Evolutionary conservation across 2,329 filamentous ascomycete species (phyloP), one percentile per base, ranked within the genome.

Genomic region (Fulvia fulva): DNA sequence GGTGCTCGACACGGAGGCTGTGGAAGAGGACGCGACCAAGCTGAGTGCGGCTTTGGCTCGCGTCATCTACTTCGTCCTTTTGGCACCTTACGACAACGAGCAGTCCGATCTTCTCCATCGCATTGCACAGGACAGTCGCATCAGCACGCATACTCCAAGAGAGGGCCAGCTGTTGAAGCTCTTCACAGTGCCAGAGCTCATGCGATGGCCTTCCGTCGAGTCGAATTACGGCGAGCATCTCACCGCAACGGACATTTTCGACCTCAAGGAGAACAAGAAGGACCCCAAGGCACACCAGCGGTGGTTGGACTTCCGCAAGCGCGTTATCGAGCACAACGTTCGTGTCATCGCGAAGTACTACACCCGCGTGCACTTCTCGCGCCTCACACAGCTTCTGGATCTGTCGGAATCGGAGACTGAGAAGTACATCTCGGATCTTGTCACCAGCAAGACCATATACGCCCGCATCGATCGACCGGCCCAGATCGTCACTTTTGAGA

Each of bases 291-390:
- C 91, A 26, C 80, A 89, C 75, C 85, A 88, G 75, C 85, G 94
- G 73, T 99, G 93, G 91, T 84, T 94, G 72, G 94, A 97, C 73
- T 81, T 99, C 64, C 90, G 94, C 70, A 97, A 97, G 83, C 91
- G 94, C 54, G 94, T 99, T 62, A 99, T 99, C 69, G 94, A 99
- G 80, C 94, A 99, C 80, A 99, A 99, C 67, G 93, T 99, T 54
- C 90, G 94, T 53, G 94, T 99, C 1, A 86, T 99, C 37, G 94
- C 94, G 68, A 96, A 96, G 77, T 99, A 99, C 82, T 99, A 99
- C 80, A 99, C 94, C 22, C 90, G 94, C 68, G 96, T 99, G 72
- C 88, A 91, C 74, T 94, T 97, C 83, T 86, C 87, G 64, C 90
- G 94, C 32, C 81, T 99, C 61, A 96, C 91, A 7, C 84, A 94